Base-by-base conservation (phyloP, 2,329 filamentous ascomycete genomes). In the Erysiphe pulchra region DNA sequence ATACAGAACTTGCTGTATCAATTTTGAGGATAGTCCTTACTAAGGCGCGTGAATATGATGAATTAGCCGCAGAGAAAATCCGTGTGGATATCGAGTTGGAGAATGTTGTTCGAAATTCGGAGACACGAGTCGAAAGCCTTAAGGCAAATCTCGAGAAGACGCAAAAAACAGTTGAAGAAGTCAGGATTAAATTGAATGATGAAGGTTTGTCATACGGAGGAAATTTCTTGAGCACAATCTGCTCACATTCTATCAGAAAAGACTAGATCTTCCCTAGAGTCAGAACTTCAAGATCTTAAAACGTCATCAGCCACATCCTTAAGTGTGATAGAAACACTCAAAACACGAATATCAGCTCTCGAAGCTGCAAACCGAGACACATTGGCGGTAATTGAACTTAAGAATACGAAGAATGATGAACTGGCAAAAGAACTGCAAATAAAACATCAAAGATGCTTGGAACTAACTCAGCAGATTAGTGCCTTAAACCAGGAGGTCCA, bases 281-380 rank as follows among this genome's bases (percentile, higher is more conserved):
- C 80, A 42, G 83, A 95, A 58, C 69, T 95, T 1, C 77, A 86
- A 54, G 64, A 71, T 11, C 67, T 92, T 48, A 86, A 81, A 54
- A 76, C 82, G 0, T 80, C 79, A 4, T 77, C 75, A 17, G 76
- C 77, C 1, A 77, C 76, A 49, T 80, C 83, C 2, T 74, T 79
- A 48, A 76, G 78, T 30, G 80, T 86, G 55, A 71, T 82, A 48
- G 77, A 81, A 54, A 73, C 75, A 2, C 69, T 98, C 13, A 78
- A 81, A 55, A 75, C 81, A 48, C 85, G 87, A 54, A 84, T 98
- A 55, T 67, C 78, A 43, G 81, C 83, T 0, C 73, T 98, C 2
- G 86, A 98, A 61, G 77, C 82, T 0, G 90, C 87, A 7, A 95
- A 93, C 58, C 79, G 90, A 50, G 87, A 94, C 51, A 87, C 85